Base-by-base conservation (phyloP, 371 early-diverging fungal genomes). In the Smittium culicis region DNA sequence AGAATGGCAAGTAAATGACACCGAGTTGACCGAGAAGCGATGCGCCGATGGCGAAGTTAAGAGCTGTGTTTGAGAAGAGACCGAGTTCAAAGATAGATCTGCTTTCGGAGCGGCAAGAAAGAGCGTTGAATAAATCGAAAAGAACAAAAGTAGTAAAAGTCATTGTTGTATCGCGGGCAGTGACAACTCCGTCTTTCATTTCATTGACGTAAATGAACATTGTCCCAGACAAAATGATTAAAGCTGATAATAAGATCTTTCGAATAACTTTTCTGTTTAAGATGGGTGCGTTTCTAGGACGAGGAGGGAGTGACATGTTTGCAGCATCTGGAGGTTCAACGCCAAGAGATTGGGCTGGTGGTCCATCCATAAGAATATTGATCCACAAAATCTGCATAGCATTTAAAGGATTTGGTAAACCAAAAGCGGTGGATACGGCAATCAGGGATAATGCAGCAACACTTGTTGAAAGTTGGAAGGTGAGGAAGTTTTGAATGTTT, bases 341-440 rank as follows among this genome's bases (percentile, higher is more conserved):
- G 33, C 97, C 97, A 61, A 98, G 85, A 16, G 98, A 94, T 1
- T 94, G 89, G 32, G 99, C 98, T 32, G 99, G 98, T 66, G 96
- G 82, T 17, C 96, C 97, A 77, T 98, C 98, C 64, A 97, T 98
- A 24, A 98, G 94, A 73, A 98, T 76, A 74, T 98, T 98, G 61
- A 97, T 96, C 96, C 96, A 97, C 57, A 98, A 81, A 29, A 98
- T 81, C 78, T 98, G 98, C 35, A 97, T 96, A 57, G 99, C 96
- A 66, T 92, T 93, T 70, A 98, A 78, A 59, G 95, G 94, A 77
- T 95, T 95, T n/a, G 96, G 94, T 84, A 94, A 87, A 17, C 92
- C 92, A 25, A 96, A 83, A 1, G 88, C 74, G 35, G 94, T 88
- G 11, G 96, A 93, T 70, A 97, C 80, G 70, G 96, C 94, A 66